phyloP scores from a whole-genome alignment of 352 stramenopile species.

The Thraustochytrium striatum region DNA sequence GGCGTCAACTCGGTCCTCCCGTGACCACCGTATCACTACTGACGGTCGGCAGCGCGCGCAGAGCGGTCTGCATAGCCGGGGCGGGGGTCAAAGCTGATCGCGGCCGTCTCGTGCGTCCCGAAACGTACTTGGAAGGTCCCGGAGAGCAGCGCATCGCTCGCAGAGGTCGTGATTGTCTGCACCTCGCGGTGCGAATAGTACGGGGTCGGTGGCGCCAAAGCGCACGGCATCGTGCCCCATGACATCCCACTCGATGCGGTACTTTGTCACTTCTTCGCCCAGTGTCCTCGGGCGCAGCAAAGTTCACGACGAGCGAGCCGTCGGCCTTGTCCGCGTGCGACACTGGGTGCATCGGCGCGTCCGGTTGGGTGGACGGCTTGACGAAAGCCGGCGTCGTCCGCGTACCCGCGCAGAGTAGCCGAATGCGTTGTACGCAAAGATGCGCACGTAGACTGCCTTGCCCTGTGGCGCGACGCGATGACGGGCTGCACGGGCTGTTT shows the following conservation, averaged over 20 bases:
- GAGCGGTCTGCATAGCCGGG: slow-evolving; percentile 66
- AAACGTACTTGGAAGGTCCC: slow-evolving; percentile 79
- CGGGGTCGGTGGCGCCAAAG: slow-evolving; percentile 71
- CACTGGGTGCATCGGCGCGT: slow-evolving; percentile 56
- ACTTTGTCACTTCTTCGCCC: slow-evolving; percentile 77
- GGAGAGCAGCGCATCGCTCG: slow-evolving; percentile 69
- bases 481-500: slow-evolving; percentile 60
- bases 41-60: slow-evolving; percentile 75
- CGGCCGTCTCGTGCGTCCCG: slow-evolving; percentile 62
- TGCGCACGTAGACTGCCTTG: slow-evolving; percentile 76
- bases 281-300: slow-evolving; percentile 70
- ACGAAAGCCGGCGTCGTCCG: slow-evolving; percentile 67
- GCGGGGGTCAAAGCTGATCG: slow-evolving; percentile 69
- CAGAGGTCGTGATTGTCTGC: slow-evolving; percentile 72
- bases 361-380: slow-evolving; percentile 69
- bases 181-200: slow-evolving; percentile 77
- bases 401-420: slow-evolving; percentile 73
- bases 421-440: slow-evolving; percentile 85
- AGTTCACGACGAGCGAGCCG: slow-evolving; percentile 69
- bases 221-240: slow-evolving; percentile 62
- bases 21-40: slow-evolving; percentile 69
- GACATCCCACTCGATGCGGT: slow-evolving; percentile 81
- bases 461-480: slow-evolving; percentile 71
- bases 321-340: background rate
- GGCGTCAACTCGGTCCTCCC: slow-evolving; percentile 56